Evolutionary conservation across 192 early-diverging fungal genomes (phyloP).

Genomic region (Linnemannia schmuckeri): DNA sequence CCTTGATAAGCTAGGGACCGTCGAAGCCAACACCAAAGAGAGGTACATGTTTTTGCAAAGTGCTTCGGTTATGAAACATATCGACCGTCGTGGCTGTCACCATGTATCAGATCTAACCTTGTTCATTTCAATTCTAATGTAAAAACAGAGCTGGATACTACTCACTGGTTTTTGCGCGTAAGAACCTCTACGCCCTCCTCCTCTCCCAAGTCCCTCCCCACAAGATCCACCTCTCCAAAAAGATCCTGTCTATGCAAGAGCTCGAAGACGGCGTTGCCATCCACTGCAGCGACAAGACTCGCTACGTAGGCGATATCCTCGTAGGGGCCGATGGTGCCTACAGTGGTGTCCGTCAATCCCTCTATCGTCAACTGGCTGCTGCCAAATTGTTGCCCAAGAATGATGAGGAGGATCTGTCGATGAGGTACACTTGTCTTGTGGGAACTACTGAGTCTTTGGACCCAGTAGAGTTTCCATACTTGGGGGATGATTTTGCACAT

Average conservation of each 20-base stretch:
- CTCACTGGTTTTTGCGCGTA: constrained; percentile 31
- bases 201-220: constrained; percentile 35
- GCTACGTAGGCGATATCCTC: constrained; percentile 26
- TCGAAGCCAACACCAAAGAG: constrained; percentile 31
- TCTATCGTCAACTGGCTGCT: constrained; percentile 12
- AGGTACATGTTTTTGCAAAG: constrained; percentile 3
- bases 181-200: constrained; percentile 15
- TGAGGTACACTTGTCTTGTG: constrained; percentile 30
- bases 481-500: constrained; percentile 13
- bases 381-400: constrained; percentile 16
- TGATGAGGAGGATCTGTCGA: constrained; percentile 25
- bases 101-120: background rate
- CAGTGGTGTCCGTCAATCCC: constrained; percentile 27
- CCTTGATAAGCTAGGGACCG: constrained; percentile 17
- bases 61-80: background rate
- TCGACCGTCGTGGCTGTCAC: no score
- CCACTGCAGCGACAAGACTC: constrained; percentile 31
- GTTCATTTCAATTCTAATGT: background rate
- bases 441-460: constrained; percentile 24
- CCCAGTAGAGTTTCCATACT: background rate
- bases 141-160: constrained; percentile 23
- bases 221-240: constrained; percentile 33
- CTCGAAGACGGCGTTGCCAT: constrained; percentile 23
- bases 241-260: constrained; percentile 22
- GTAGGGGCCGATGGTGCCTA: constrained; percentile 40